These are phyloP conservation scores for Osmanthus fragrans DNA, from an alignment of 257 asterid species.

Conservation along the genomic window DNA sequence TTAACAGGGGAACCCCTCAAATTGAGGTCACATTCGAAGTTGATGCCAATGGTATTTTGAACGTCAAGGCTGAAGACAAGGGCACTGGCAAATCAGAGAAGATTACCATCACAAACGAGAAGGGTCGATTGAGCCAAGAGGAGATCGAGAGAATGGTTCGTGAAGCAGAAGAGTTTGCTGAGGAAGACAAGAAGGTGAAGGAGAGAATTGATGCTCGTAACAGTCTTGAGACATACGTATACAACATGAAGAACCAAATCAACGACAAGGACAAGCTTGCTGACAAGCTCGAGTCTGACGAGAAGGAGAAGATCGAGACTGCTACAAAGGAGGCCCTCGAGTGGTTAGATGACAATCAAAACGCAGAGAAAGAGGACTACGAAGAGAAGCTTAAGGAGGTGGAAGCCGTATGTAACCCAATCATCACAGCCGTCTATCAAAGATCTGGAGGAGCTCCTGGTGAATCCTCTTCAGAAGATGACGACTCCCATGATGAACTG, in stretches of 20 bases:
- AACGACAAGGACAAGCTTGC: conserved; percentile 93
- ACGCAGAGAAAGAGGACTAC: conserved; percentile 79
- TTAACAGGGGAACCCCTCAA: conserved; percentile 90
- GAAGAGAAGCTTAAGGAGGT: conserved; percentile 98
- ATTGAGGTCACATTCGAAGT: conserved; percentile 96
- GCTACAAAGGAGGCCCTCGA: conserved; percentile 91
- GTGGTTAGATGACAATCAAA: conserved; percentile 94
- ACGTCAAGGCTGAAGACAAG: conserved; percentile 96
- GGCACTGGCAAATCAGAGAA: conserved; percentile 84
- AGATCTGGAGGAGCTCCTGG: conserved; percentile 88
- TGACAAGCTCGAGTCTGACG: conserved; percentile 78
- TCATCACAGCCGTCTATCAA: conserved; percentile 86
- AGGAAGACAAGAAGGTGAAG: conserved; percentile 93
- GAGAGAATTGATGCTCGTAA: conserved; percentile 83
- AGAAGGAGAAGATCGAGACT: conserved; percentile 92
- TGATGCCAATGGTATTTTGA: conserved; percentile 87
- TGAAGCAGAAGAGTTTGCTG: conserved; percentile 93
- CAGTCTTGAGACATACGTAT: conserved; percentile 79
- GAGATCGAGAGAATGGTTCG: conserved; percentile 92
- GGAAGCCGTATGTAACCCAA: conserved; percentile 89
- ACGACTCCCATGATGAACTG: conserved; percentile 68
- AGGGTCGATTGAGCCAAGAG: conserved; percentile 92
- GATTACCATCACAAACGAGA: conserved; percentile 96
- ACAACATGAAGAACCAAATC: conserved; percentile 97
- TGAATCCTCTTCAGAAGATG: conserved; percentile 44